phyloP scores from a whole-genome alignment of 495 filamentous ascomycete species.

The Parathielavia appendiculata region DNA sequence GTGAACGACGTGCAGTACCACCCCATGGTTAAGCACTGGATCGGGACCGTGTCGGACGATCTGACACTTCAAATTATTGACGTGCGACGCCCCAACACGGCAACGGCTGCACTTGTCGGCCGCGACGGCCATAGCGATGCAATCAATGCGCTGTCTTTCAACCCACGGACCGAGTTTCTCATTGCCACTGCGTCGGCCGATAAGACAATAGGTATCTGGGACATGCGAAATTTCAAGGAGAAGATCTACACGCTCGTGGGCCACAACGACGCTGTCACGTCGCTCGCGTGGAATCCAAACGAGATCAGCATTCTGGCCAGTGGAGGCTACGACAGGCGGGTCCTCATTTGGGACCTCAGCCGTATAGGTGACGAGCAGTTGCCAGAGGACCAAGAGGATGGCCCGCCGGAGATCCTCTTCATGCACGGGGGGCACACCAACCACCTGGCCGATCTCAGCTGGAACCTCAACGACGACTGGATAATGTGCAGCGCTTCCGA shows the following conservation, averaged over 20 bases:
- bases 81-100: slow-evolving; percentile 58
- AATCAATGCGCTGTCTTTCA: slow-evolving; percentile 92
- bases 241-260: slow-evolving; percentile 82
- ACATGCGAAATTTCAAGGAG: slow-evolving; percentile 78
- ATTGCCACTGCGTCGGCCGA: slow-evolving; percentile 91
- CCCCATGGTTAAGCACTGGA: slow-evolving; percentile 70
- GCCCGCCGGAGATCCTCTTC: slow-evolving; percentile 92
- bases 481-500: slow-evolving; percentile 89
- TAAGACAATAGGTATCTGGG: slow-evolving; percentile 92
- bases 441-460: slow-evolving; percentile 91
- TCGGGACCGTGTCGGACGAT: slow-evolving; percentile 94
- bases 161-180: slow-evolving; percentile 77
- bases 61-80: slow-evolving; percentile 89
- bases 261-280: slow-evolving; percentile 83
- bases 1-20: slow-evolving; percentile 98
- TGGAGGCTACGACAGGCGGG: slow-evolving; percentile 82
- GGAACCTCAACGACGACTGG: slow-evolving; percentile 96
- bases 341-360: slow-evolving; percentile 95
- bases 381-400: slow-evolving; percentile 93
- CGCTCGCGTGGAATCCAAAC: slow-evolving; percentile 87
- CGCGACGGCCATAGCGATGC: slow-evolving; percentile 74
- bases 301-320: slow-evolving; percentile 85
- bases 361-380: slow-evolving; percentile 89
- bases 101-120: slow-evolving; percentile 60
- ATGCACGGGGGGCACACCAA: slow-evolving; percentile 99